Base-by-base conservation (phyloP, 306 rosid genomes). In the Gleditsia sinensis region DNA sequence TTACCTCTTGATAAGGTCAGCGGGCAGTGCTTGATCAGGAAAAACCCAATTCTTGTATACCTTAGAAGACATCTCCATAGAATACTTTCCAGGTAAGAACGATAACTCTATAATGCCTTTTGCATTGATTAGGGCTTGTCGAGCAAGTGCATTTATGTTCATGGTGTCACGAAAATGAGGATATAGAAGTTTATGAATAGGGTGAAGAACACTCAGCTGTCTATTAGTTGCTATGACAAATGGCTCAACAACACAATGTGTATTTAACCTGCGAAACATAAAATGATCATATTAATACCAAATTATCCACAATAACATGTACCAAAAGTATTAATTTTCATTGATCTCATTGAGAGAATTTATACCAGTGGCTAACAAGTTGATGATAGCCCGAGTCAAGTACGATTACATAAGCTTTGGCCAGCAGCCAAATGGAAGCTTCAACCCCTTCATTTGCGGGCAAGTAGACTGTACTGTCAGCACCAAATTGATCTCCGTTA, bases 181-280 rank as follows among this genome's bases (percentile, higher is more conserved):
- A 40, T 30, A 55, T 2, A 83, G 54, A 3, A 83, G 75, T 10
- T 75, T 83, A 9, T 83, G 46, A 24, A 83, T 48, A 0, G 83
- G 86, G 48, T 83, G 86, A 75, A 83, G 60, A 20, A 25, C 86
- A 24, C 81, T 83, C 13, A 83, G 20, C 4, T 79, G 81, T 34
- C 86, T 83, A 11, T 79, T 79, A 12, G 86, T 79, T 64, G 83
- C 83, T 75, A 83, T 48, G 30, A 79, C 24, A 17, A 83, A 87
- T 49, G 96, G 96, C 51, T 91, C 96, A 71, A 89, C 82, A 20
- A 62, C 85, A 1, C 92, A 94, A 75, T 92, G 97, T 48, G 97
- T 92, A 68, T 85, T 71, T 80, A 92, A 56, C 95, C 95, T 89
- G 76, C 0, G n/a, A 63, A 8, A 59, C 49, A 55, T 11, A 21